Conservation (phyloP, 257 asterid species). For the Datura wrightii region DNA sequence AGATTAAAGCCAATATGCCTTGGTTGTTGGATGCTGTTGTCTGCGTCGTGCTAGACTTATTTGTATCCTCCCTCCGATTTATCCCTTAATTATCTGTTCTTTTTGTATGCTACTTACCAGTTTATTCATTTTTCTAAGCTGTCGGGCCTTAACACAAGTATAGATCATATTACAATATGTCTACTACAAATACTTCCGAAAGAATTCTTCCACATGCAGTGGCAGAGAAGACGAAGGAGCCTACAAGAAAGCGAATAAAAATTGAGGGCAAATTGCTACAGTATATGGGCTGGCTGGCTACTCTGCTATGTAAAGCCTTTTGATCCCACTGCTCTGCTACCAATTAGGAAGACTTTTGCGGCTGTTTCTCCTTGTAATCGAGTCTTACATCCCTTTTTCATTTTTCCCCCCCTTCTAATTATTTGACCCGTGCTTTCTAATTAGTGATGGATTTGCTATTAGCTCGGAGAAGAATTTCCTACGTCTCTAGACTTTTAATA, state of each 20-base stretch:
- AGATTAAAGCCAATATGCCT: slow-evolving; percentile 79
- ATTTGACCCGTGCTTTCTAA: background rate
- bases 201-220: slow-evolving; percentile 29
- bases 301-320: background rate
- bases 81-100: background rate
- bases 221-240: slow-evolving; percentile 40
- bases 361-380: slow-evolving; percentile 4
- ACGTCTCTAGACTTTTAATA: no score
- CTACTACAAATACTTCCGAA: slow-evolving; percentile 61
- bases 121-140: background rate
- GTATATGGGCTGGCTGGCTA: slow-evolving; percentile 15
- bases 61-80: slow-evolving; percentile 69
- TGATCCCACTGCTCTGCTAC: background rate
- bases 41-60: slow-evolving; percentile 80
- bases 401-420: background rate
- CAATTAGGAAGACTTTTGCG: background rate
- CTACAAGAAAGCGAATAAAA: slow-evolving; percentile 36
- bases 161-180: slow-evolving; percentile 82
- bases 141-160: slow-evolving; percentile 48
- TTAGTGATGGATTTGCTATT: background rate
- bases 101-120: background rate
- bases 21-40: slow-evolving; percentile 94
- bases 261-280: slow-evolving; percentile 26
- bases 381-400: background rate
- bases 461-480: background rate